Conservation (phyloP, 2,329 filamentous ascomycete genomes). For the Alternaria triticina region DNA sequence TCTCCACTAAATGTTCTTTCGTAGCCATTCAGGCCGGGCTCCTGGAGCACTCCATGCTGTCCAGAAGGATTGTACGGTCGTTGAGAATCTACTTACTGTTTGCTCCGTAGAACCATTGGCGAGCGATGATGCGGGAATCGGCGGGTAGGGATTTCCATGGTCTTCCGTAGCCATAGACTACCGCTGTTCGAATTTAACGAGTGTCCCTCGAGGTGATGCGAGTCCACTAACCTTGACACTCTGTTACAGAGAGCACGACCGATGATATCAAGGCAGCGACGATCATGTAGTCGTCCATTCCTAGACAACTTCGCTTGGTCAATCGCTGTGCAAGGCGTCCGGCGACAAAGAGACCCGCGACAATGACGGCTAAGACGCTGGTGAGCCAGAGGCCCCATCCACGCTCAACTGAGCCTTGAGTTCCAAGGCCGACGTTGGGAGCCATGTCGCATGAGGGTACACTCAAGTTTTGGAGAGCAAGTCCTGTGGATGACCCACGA, state of each 20-base stretch:
- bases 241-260: slow-evolving; percentile 26
- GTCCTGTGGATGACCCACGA: background rate
- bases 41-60: background rate
- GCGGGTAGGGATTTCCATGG: slow-evolving; percentile 19
- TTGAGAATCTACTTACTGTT: slow-evolving; percentile 19
- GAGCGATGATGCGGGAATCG: slow-evolving; percentile 22
- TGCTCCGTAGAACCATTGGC: slow-evolving; percentile 40
- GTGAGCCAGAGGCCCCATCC: slow-evolving; percentile 32
- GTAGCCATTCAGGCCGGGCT: background rate
- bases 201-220: background rate
- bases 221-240: slow-evolving; percentile 28
- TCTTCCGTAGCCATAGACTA: slow-evolving; percentile 30
- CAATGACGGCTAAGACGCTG: slow-evolving; percentile 26
- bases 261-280: slow-evolving; percentile 25
- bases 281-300: slow-evolving; percentile 33
- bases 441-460: slow-evolving; percentile 17
- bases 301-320: slow-evolving; percentile 23
- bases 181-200: slow-evolving; percentile 17
- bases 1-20: background rate
- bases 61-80: background rate
- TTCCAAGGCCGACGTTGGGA: slow-evolving; percentile 31
- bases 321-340: slow-evolving; percentile 25
- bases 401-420: slow-evolving; percentile 25
- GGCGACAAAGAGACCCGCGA: slow-evolving; percentile 24
- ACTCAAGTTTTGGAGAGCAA: background rate